A percentile compares a stretch with the other conserved stretches of the same genome.
These are phyloP conservation scores for Eimeria tenella DNA, from an alignment of 169 alveolate species.

Conservation along the genomic window DNA sequence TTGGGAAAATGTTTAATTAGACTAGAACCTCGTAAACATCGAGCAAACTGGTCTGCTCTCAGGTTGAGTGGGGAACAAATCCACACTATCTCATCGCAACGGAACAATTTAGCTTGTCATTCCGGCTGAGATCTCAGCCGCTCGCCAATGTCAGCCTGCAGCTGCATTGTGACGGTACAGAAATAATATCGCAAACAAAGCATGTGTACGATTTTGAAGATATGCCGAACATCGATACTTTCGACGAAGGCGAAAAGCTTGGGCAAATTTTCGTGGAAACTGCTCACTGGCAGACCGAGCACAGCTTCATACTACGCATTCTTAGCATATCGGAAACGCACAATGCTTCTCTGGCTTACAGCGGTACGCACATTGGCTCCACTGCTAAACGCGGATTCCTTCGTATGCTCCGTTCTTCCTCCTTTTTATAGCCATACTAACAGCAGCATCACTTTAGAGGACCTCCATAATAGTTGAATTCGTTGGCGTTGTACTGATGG, in stretches of 20 bases:
- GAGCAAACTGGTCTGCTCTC: not conserved
- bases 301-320: constrained; percentile 18
- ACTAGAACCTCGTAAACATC: not conserved
- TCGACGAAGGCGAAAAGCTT: not conserved
- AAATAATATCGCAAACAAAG: not conserved
- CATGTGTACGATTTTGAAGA: not conserved
- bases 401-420: no score
- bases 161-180: constrained; percentile 46
- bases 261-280: constrained; percentile 23
- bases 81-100: constrained; percentile 7
- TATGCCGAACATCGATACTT: not conserved
- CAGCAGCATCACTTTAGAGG: no score
- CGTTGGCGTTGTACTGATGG: not conserved
- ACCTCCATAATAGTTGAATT: no score
- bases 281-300: constrained; percentile 31
- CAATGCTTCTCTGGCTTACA: not conserved
- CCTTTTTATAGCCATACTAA: no score
- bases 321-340: not conserved
- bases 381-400: no score
- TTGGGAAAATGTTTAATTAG: no score
- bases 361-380: not conserved
- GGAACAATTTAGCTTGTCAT: constrained; percentile 2
- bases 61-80: constrained; percentile 49
- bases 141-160: constrained; percentile 38
- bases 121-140: constrained; percentile 60